Conservation (phyloP, 2,329 filamentous ascomycete species). For the Thielaviopsis ethacetica region DNA sequence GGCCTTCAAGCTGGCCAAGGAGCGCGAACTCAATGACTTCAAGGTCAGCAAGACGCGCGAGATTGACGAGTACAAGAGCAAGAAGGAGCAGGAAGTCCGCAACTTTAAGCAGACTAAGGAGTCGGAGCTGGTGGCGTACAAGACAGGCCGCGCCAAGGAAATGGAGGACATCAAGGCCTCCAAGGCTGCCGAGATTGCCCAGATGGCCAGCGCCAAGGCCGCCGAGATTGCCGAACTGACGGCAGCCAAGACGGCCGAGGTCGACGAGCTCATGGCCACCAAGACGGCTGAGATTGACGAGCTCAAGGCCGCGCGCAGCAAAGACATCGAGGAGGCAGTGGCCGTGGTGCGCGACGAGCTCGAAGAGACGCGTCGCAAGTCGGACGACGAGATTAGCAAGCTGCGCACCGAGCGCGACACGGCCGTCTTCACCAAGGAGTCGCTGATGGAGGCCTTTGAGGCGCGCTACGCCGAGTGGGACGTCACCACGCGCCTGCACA, state of each 20-base stretch:
- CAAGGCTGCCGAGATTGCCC: constrained; percentile 8
- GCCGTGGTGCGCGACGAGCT: neutral
- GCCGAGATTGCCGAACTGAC: neutral
- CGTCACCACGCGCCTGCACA: constrained; percentile 1
- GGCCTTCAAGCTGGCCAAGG: constrained; percentile 7
- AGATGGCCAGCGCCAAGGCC: constrained; percentile 4
- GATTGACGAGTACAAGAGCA: constrained; percentile 10
- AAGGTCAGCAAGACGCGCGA: constrained; percentile 11
- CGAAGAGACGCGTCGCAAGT: constrained; percentile 1
- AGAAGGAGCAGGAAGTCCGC: constrained; percentile 9
- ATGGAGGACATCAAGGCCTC: constrained; percentile 7
- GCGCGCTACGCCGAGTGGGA: constrained; percentile 9
- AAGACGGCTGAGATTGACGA: constrained; percentile 1
- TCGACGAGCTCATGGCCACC: constrained; percentile 3
- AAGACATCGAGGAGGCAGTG: constrained; percentile 7
- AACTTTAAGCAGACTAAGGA: constrained; percentile 10
- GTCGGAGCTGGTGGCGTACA: constrained; percentile 8
- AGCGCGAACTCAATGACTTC: constrained; percentile 6
- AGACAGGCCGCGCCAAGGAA: constrained; percentile 8
- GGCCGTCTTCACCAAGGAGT: constrained; percentile 9
- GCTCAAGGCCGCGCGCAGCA: neutral
- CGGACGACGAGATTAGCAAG: neutral
- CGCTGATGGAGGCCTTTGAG: constrained; percentile 9
- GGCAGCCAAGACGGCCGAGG: constrained; percentile 3
- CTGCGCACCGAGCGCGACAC: constrained; percentile 8